These are phyloP conservation scores for Scheffersomyces quercinus DNA, from an alignment of 1,139 yeast genomes.

Conservation along the genomic window DNA sequence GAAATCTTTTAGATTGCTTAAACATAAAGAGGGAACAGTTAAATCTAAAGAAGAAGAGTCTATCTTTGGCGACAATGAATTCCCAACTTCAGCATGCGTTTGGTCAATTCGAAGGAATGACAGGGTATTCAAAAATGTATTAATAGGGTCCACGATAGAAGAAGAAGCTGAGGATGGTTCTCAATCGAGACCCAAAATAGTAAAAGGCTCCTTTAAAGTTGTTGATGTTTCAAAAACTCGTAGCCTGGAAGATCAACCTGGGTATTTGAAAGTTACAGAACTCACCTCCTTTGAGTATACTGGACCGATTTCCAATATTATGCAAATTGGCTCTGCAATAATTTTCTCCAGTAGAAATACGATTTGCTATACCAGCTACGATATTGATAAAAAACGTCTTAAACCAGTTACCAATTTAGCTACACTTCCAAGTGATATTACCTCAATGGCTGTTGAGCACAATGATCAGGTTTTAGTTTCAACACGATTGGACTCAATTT, in stretches of 20 bases:
- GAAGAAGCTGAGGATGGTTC: conserved; percentile 5
- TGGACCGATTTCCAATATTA: conserved; percentile 38
- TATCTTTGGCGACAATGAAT: conserved; percentile 34
- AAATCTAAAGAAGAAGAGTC: conserved; percentile 17
- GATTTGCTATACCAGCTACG: conserved; percentile 41
- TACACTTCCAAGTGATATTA: conserved; percentile 39
- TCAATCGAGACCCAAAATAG: not conserved
- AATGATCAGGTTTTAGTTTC: conserved; percentile 25
- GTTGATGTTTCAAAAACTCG: conserved; percentile 36
- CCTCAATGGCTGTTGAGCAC: conserved; percentile 28
- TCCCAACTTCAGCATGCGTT: conserved; percentile 35
- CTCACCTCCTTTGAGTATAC: conserved; percentile 38
- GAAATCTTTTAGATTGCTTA: conserved; percentile 21
- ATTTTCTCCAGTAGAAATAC: conserved; percentile 34
- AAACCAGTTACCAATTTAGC: conserved; percentile 26
- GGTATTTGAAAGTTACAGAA: conserved; percentile 27
- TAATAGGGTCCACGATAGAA: conserved; percentile 38
- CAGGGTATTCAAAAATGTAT: conserved; percentile 36
- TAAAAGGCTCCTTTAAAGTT: conserved; percentile 41
- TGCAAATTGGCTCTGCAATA: conserved; percentile 36
- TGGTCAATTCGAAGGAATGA: conserved; percentile 38
- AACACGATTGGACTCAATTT: conserved; percentile 44
- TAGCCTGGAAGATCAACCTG: conserved; percentile 13
- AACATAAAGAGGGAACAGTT: conserved; percentile 14
- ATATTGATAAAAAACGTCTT: conserved; percentile 37